Conservation (phyloP, 345 rosid genomes). For the Zanthoxylum bungeanum region DNA sequence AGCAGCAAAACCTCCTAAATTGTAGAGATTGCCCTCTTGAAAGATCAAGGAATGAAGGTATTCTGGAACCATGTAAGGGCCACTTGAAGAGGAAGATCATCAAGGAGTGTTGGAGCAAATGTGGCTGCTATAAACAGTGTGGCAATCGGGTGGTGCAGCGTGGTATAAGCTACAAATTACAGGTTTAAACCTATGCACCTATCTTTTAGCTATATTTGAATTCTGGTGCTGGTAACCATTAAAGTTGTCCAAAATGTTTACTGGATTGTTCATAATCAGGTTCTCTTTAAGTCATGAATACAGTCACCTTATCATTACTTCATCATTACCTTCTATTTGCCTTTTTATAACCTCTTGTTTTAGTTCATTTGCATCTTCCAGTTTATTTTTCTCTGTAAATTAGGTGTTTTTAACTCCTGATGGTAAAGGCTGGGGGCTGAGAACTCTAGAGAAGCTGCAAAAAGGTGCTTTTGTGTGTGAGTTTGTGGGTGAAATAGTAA, state of each 20-base stretch:
- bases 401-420: conserved; percentile 67
- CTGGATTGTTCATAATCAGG: background rate
- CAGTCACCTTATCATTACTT: background rate
- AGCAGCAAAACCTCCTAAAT: conserved; percentile 37
- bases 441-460: conserved; percentile 58
- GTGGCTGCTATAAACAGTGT: conserved; percentile 76
- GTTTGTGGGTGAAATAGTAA: conserved; percentile 80
- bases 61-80: conserved; percentile 75
- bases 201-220: background rate
- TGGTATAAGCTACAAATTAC: conserved; percentile 68
- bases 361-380: background rate
- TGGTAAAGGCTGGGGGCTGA: conserved; percentile 89
- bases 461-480: conserved; percentile 90
- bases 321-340: too few relatives aligned
- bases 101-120: conserved; percentile 88
- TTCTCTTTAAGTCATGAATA: background rate
- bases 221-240: background rate
- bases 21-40: conserved; percentile 77
- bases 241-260: background rate
- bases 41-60: conserved; percentile 47
- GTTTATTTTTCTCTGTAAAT: conserved; percentile 4
- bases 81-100: conserved; percentile 72
- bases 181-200: conserved; percentile 41
- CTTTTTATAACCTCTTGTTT: background rate
- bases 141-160: conserved; percentile 92